phyloP scores from a whole-genome alignment of 2,329 filamentous ascomycete genomes.

The Clonostachys chloroleuca region DNA sequence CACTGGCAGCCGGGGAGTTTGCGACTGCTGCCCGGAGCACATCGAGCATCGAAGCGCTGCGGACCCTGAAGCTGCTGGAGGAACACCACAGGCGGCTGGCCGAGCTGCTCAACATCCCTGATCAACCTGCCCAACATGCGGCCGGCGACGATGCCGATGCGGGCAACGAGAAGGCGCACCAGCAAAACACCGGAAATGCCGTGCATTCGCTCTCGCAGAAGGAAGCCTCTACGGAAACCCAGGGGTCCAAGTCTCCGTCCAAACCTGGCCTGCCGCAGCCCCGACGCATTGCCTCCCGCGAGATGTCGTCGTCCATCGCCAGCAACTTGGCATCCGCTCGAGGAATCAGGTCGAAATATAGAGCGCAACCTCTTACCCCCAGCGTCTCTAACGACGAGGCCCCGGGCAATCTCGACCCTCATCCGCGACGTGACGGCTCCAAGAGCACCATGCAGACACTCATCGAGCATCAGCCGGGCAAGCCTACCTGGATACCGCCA shows the following conservation, averaged over 20 bases:
- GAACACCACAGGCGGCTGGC: constrained; percentile 83
- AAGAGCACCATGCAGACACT: constrained; percentile 51
- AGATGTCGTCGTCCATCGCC: constrained; percentile 77
- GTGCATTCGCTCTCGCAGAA: constrained; percentile 11
- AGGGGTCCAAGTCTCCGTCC: constrained; percentile 10
- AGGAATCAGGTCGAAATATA: constrained; percentile 65
- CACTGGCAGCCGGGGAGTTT: constrained; percentile 84
- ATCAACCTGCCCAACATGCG: constrained; percentile 26
- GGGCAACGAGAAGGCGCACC: constrained; percentile 12
- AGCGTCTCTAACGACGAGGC: constrained; percentile 71
- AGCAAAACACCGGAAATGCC: background rate
- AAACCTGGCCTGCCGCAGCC: constrained; percentile 29
- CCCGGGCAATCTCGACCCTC: constrained; percentile 62
- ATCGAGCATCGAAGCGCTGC: constrained; percentile 65
- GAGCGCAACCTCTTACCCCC: constrained; percentile 65
- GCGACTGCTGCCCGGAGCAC: constrained; percentile 75
- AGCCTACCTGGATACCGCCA: constrained; percentile 49
- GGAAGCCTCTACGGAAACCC: constrained; percentile 11
- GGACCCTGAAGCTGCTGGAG: constrained; percentile 81
- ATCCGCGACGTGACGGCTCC: constrained; percentile 44
- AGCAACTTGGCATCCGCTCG: constrained; percentile 83
- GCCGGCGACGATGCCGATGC: constrained; percentile 17
- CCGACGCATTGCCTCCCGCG: constrained; percentile 55
- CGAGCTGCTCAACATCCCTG: constrained; percentile 70
- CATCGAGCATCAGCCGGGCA: constrained; percentile 40